Evolutionary conservation across 1,284 basidiomycete genomes (phyloP).

Genomic region (Neotropicomus parvogracilis): DNA sequence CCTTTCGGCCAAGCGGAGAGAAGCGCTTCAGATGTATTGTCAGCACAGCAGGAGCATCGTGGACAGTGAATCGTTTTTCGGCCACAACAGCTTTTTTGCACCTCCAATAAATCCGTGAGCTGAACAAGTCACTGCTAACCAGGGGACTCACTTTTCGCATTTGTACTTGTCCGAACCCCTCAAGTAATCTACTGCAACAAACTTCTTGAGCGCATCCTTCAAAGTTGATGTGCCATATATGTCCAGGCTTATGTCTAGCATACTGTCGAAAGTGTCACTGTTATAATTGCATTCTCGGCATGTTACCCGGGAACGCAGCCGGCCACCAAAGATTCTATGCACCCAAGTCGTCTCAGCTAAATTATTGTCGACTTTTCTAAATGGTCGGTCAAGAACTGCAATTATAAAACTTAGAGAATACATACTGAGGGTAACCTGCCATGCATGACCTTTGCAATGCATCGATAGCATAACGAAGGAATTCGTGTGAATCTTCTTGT

Average conservation of each 20-base stretch:
- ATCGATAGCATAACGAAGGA: constrained; percentile 92
- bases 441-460: constrained; percentile 85
- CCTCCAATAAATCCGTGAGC: constrained; percentile 39
- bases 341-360: constrained; percentile 91
- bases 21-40: constrained; percentile 98
- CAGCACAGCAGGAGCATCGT: constrained; percentile 85
- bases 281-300: constrained; percentile 82
- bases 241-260: constrained; percentile 91
- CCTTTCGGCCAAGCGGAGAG: constrained; percentile 84
- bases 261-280: constrained; percentile 95
- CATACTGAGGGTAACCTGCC: constrained; percentile 67
- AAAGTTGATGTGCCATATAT: constrained; percentile 66
- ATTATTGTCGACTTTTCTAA: constrained; percentile 74
- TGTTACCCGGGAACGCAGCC: constrained; percentile 88
- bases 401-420: constrained; percentile 18
- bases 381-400: constrained; percentile 10
- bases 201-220: constrained; percentile 77
- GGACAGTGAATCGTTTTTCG: constrained; percentile 84
- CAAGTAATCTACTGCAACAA: constrained; percentile 79
- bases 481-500: constrained; percentile 99
- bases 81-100: constrained; percentile 88
- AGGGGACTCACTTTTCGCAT: constrained; percentile 85
- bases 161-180: constrained; percentile 96
- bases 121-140: not conserved
- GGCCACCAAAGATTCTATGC: constrained; percentile 91